Conservation (phyloP, 108 stramenopile species). For the Nitzschia putrida region DNA sequence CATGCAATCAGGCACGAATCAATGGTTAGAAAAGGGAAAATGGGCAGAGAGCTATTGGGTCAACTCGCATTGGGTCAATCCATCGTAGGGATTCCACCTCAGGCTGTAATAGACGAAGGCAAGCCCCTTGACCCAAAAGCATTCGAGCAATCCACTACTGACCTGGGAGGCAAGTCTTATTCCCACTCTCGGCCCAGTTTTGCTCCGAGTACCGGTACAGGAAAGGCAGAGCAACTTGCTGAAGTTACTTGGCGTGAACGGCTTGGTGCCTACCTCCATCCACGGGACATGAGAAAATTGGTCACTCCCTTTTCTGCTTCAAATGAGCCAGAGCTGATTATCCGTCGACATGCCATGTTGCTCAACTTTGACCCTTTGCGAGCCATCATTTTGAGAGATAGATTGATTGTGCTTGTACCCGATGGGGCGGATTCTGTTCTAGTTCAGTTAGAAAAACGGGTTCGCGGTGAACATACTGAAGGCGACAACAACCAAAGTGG, state of each 20-base stretch:
- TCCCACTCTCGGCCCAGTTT: too few species aligned
- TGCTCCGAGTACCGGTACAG: too few species aligned
- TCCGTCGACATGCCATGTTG: conserved; percentile 84
- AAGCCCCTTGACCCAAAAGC: neutral
- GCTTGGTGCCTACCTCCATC: conserved; percentile 86
- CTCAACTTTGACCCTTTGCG: conserved; percentile 87
- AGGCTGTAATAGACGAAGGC: neutral
- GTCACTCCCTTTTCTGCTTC: conserved; percentile 88
- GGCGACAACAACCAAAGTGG: neutral
- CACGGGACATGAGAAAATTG: conserved; percentile 88
- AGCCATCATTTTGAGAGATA: conserved; percentile 78
- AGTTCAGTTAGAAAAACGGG: conserved; percentile 60
- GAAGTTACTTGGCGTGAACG: conserved; percentile 57
- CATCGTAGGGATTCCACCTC: conserved; percentile 4
- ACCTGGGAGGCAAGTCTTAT: too few species aligned
- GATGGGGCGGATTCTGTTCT: conserved; percentile 87
- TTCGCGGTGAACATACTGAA: conserved; percentile 29
- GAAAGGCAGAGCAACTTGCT: neutral
- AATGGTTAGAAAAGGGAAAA: conserved; percentile 6
- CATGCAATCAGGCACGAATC: conserved; percentile 35
- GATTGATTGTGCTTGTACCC: conserved; percentile 78
- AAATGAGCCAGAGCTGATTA: conserved; percentile 84
- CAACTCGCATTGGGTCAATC: conserved; percentile 21
- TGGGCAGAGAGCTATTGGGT: neutral
- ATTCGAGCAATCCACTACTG: too few species aligned